Evolutionary conservation across 495 filamentous ascomycete species (phyloP), one percentile per base, ranked within the genome.

Genomic region (Penicillium egyptiacum): DNA sequence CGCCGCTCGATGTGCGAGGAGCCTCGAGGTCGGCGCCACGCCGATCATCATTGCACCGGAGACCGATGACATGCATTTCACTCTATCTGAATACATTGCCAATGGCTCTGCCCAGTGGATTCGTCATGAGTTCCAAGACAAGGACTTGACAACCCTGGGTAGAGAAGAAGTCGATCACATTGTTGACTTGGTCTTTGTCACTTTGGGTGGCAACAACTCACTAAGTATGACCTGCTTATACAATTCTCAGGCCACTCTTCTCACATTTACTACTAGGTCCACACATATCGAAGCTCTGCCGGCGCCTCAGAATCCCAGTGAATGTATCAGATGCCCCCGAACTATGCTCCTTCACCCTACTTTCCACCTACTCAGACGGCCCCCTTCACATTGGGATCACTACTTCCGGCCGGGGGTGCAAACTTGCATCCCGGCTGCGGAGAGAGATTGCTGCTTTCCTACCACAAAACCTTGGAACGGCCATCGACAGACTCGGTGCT

Each of bases 321-420:
- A 98, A 98, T 71, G 90, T 97, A 7, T 81, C 90, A 54, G 94
- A 98, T 74, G 83, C 91, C 1, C 91, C 92, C 0, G 78, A 82
- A 37, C 84, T 97, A n/a, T 96, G 91, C 72, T 87, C 90, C 11
- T 98, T 98, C 69, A 89, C 88, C 9, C 78, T 98, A 47, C 86
- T 98, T 16, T 91, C 91, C 26, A 91, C 88, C 5, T 86, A 97
- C 67, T 84, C 83, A 43, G 91, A 96, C 66, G 94, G 94, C 0
- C 95, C 94, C 39, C 78, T 98, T 28, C 94, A 98, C 64, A 88
- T 98, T 59, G 94, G 93, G 44, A 90, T 98, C 49, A 98, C 94
- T 4, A 98, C 94, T 2, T 96, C 94, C 26, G 95, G 95, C 17
- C 87, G 88, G 59, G 94, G 94, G 0, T 98, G 94, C 77, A 97